Evolutionary conservation across 257 asterid species (phyloP).

Genomic region (Pogostemon cablin): DNA sequence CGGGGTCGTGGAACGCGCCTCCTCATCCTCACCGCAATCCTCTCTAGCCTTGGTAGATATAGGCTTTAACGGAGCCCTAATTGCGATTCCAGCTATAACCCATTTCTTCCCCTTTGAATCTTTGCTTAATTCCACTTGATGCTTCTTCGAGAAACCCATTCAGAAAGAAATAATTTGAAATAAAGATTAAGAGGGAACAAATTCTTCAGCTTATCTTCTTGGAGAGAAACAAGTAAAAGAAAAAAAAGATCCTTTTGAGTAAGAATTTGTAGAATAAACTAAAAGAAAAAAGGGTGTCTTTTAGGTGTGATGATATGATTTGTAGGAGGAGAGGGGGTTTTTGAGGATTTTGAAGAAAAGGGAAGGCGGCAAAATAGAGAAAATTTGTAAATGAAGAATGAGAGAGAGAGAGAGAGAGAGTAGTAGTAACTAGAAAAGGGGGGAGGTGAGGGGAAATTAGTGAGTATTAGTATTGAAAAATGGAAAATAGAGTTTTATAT

Average conservation of each 20-base stretch:
- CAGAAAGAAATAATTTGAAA: not conserved
- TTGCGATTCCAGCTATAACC: constrained; percentile 66
- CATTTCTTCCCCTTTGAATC: constrained; percentile 62
- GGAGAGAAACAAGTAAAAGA: not conserved
- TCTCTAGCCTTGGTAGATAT: constrained; percentile 49
- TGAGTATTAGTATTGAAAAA: constrained; percentile 18
- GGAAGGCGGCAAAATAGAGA: constrained; percentile 58
- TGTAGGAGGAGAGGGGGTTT: constrained; percentile 21
- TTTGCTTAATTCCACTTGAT: constrained; percentile 47
- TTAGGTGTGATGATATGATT: not conserved
- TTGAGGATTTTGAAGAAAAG: constrained; percentile 32
- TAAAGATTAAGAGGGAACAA: not conserved
- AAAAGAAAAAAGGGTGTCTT: constrained; percentile 50
- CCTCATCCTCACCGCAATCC: constrained; percentile 41
- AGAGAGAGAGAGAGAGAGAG: constrained; percentile 10
- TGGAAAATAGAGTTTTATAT: constrained; percentile 26
- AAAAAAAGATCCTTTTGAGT: constrained; percentile 5
- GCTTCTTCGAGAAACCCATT: constrained; percentile 74
- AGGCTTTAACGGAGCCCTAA: constrained; percentile 62
- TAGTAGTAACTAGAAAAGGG: constrained; percentile 19
- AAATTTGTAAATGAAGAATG: constrained; percentile 10
- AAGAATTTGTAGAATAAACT: constrained; percentile 35
- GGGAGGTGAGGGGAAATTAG: constrained; percentile 18
- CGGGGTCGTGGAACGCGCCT: constrained; percentile 67
- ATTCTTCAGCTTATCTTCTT: too few species aligned